Percentiles rank a stretch among this genome's conserved stretches.
These are phyloP conservation scores for Clonostachys chloroleuca DNA, from an alignment of 2,329 filamentous ascomycete species.

Conservation along the genomic window DNA sequence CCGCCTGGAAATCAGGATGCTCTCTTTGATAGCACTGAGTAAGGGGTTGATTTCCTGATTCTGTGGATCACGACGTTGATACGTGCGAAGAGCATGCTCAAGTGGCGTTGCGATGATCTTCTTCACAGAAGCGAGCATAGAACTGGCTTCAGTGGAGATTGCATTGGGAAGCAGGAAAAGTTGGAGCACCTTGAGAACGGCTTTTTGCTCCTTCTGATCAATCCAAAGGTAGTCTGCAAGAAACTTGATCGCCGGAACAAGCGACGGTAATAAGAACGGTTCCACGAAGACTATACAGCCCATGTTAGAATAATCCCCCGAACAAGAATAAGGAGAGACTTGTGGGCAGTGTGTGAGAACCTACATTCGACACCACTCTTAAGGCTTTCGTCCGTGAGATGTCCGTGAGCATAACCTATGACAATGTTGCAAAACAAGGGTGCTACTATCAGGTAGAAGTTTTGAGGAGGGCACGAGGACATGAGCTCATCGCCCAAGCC, in stretches of 20 bases:
- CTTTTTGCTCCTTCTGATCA: slow-evolving; percentile 60
- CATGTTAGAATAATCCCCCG: background rate
- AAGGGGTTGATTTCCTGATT: slow-evolving; percentile 68
- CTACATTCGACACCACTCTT: slow-evolving; percentile 74
- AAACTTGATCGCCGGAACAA: slow-evolving; percentile 70
- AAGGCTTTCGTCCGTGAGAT: slow-evolving; percentile 64
- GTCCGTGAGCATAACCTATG: slow-evolving; percentile 60
- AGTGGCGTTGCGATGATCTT: slow-evolving; percentile 67
- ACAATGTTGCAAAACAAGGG: slow-evolving; percentile 74
- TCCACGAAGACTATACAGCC: slow-evolving; percentile 61
- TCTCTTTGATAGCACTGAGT: slow-evolving; percentile 59
- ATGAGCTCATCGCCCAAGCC: slow-evolving; percentile 77
- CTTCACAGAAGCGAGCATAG: slow-evolving; percentile 67
- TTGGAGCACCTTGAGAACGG: slow-evolving; percentile 67
- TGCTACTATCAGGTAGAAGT: slow-evolving; percentile 76
- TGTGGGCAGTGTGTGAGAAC: slow-evolving; percentile 15
- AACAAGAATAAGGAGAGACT: too few relatives aligned
- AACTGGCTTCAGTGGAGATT: slow-evolving; percentile 65
- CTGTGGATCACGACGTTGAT: slow-evolving; percentile 62
- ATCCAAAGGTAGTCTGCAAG: slow-evolving; percentile 67
- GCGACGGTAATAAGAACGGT: slow-evolving; percentile 73
- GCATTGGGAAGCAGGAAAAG: slow-evolving; percentile 67
- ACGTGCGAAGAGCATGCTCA: slow-evolving; percentile 60
- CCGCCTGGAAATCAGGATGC: slow-evolving; percentile 52
- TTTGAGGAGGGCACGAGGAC: slow-evolving; percentile 75